Conservation (phyloP, 2,329 filamentous ascomycete genomes). For the Trichoderma cornu-damae region DNA sequence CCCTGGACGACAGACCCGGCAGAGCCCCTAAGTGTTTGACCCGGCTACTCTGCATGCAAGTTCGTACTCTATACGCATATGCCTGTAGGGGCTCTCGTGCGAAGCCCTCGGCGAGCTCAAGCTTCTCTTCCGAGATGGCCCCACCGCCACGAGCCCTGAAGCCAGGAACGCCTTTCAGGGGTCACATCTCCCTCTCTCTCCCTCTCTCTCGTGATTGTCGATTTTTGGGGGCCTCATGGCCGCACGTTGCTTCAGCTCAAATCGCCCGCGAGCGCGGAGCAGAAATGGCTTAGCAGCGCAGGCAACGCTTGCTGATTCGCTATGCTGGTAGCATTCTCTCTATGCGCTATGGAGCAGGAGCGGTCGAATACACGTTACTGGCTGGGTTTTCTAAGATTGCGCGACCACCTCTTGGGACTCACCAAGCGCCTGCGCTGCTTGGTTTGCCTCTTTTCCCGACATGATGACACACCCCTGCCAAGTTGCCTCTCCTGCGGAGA, state of each 20-base stretch:
- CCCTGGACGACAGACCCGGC: slow-evolving; percentile 6
- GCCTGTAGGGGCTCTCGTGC: not conserved
- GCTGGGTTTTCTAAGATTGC: slow-evolving; percentile 3
- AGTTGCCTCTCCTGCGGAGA: not conserved
- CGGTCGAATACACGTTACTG: not conserved
- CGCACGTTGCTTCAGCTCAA: not conserved
- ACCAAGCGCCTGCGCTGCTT: slow-evolving; percentile 2
- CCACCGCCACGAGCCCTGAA: slow-evolving; percentile 17
- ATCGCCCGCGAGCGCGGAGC: not conserved
- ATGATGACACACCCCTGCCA: slow-evolving; percentile 4
- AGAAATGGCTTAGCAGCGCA: not conserved
- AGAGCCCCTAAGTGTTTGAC: slow-evolving; percentile 16
- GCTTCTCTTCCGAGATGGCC: slow-evolving; percentile 7
- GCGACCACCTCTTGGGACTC: not conserved
- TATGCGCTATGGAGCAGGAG: not conserved
- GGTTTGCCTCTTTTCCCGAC: not conserved
- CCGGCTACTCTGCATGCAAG: slow-evolving; percentile 2
- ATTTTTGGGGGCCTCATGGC: not conserved
- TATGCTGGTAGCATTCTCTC: not conserved
- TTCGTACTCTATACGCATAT: not conserved
- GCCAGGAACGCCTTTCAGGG: slow-evolving; percentile 16
- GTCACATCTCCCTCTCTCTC: slow-evolving; percentile 3
- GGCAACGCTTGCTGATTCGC: not conserved
- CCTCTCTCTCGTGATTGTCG: slow-evolving; percentile 9
- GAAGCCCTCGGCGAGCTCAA: slow-evolving; percentile 10